A percentile compares a stretch with the other conserved stretches of the same genome.
These are phyloP conservation scores for Penicillium hesseltinei DNA, from an alignment of 2,329 filamentous ascomycete species.

Conservation along the genomic window DNA sequence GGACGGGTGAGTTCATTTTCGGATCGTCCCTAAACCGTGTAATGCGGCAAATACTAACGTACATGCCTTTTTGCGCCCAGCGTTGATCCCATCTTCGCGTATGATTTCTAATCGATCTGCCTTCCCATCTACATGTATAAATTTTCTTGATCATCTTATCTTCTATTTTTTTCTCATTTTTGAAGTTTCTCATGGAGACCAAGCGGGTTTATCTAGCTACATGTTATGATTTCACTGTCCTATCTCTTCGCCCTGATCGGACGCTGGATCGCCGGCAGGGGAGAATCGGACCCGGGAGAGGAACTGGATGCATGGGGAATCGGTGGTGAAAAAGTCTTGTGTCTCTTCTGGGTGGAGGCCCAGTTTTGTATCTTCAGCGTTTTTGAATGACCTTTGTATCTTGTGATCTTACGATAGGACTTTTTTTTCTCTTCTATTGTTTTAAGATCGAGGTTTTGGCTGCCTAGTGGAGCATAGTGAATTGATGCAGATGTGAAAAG, in stretches of 20 bases:
- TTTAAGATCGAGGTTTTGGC: constrained; percentile 5
- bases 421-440: constrained; percentile 6
- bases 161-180: constrained; percentile 26
- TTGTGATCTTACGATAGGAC: constrained; percentile 8
- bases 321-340: constrained; percentile 26
- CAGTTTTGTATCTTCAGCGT: constrained; percentile 11
- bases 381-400: constrained; percentile 13
- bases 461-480: constrained; percentile 8
- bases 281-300: constrained; percentile 24
- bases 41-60: not conserved
- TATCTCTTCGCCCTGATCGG: constrained; percentile 31
- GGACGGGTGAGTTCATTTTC: constrained; percentile 50
- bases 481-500: not conserved
- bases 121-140: constrained; percentile 39
- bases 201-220: constrained; percentile 34
- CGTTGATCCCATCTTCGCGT: constrained; percentile 28
- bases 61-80: constrained; percentile 20
- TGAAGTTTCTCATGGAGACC: constrained; percentile 28
- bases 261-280: constrained; percentile 44
- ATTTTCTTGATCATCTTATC: constrained; percentile 19
- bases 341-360: constrained; percentile 7
- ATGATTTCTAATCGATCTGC: constrained; percentile 29
- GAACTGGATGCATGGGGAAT: constrained; percentile 1
- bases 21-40: constrained; percentile 7
- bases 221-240: constrained; percentile 29